Base-by-base conservation (phyloP, 139 green algal genomes). In the Micractinium sp. region DNA sequence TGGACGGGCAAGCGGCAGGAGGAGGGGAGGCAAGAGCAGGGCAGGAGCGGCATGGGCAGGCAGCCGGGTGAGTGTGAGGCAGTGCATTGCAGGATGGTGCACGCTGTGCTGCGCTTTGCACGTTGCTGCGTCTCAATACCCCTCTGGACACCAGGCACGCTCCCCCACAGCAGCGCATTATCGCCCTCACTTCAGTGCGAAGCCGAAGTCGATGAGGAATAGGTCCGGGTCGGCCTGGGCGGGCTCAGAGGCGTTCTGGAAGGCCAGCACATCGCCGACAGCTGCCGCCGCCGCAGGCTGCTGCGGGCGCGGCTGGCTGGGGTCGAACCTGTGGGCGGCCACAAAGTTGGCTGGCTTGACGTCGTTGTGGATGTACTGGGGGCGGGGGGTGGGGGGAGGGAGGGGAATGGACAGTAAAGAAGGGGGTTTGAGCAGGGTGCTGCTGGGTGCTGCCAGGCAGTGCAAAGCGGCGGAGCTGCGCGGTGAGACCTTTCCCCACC, bases 321-420 rank as follows among this genome's bases (percentile, higher is more conserved):
- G 25, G 14, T 74, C 74, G 36, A 77, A 84, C 39, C 33, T 18
- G 20, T 14, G 27, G 18, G 23, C 67, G 16, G 87, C 67, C 67
- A 79, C 89, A 80, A 92, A 92, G 82, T 91, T 92, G 87, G 86
- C 92, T 36, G 90, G 92, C 86, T 94, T 94, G 33, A 94, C 35
- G 61, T 94, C 92, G 23, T 86, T 79, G 81, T 94, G 92, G 0
- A 94, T 53, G 19, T 60, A 89, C 74, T 76, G 66, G 27, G 27
- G 29, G 31, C 22, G 36, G 25, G 27, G n/a, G 38, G 33, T 36
- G 77, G 20, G 38, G 4, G 38, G 20, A 67, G 39, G 78, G 33
- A 9, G 14, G 76, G 20, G 1, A 29, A 53, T n/a, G 33, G 63
- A 25, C 22, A 25, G 13, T 71, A 71, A 23, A 27, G 22, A 71